Base-by-base conservation (phyloP, 352 stramenopile species). In the Elongisporangium prolatum region DNA sequence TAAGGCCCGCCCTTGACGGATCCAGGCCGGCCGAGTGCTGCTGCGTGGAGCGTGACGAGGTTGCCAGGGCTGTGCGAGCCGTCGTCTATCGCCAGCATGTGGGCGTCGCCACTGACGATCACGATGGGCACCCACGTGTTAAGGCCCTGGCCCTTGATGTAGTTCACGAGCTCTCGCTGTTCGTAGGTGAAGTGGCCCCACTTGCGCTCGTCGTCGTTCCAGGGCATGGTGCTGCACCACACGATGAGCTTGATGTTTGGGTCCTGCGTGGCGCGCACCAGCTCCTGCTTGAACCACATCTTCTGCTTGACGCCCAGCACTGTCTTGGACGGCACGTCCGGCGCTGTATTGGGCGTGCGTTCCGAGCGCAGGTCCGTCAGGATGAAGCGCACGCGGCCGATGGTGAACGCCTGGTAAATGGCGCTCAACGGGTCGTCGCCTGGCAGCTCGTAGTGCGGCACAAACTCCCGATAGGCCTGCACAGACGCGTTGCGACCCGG, bases 51-150 rank as follows among this genome's bases (percentile, higher is more conserved):
- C 8, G 86, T 62, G 11, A 76, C 84, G 21, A 97, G 64, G 50
- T 92, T 88, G 2, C 86, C 88, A 0, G 83, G 80, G 25, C 71
- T 89, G 66, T 94, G 56, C 11, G 59, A 64, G 8, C 88, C 88
- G 47, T 96, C 85, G 37, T 97, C 88, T 16, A 94, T 73, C 10
- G 87, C 88, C 11, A 97, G 68, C 88, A 97, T 97, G 60, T 97
- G 88, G 34, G 88, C 88, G 54, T 97, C 88, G 18, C 88, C 88
- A 52, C 80, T 91, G 14, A 95, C 66, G 52, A 96, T 88, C 13
- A 97, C 71, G 48, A 96, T 77, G 2, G 77, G 80, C 21, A 89
- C 82, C 67, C 69, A 85, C 37, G 74, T 76, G 61, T 88, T 88
- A 17, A 92, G 65, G 5, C 65, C 77, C 37, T 91, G 75, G 1